Conservation (phyloP, 139 green algal genomes). For the Closterium sp. region DNA sequence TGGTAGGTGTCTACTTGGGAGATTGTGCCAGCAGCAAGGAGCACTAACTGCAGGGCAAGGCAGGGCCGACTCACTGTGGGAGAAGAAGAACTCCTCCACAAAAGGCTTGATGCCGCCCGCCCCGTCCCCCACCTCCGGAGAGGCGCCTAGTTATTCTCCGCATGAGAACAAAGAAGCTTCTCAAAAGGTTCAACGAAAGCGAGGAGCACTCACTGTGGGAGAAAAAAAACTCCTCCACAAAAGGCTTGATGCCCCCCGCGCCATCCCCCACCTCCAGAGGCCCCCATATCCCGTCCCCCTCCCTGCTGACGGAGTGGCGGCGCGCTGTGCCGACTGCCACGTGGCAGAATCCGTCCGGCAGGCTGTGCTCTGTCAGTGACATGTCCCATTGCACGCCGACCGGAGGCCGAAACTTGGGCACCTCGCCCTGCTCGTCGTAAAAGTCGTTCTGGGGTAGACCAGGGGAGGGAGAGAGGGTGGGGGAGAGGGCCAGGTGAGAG, state of each 20-base stretch:
- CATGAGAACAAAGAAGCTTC: too few species aligned
- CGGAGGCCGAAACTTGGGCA: not conserved
- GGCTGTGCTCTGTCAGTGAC: not conserved
- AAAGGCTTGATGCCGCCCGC: slow-evolving; percentile 78
- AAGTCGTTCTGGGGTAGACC: not conserved
- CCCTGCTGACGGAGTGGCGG: slow-evolving; percentile 80
- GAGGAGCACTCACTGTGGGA: too few species aligned
- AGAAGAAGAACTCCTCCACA: slow-evolving; percentile 68
- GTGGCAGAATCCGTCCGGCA: not conserved
- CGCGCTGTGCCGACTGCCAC: not conserved
- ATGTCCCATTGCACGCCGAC: not conserved
- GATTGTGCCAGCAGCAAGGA: too few species aligned
- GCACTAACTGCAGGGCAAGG: too few species aligned
- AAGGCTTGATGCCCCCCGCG: slow-evolving; percentile 74
- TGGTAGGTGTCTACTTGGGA: slow-evolving; percentile 50
- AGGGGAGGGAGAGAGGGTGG: too few species aligned
- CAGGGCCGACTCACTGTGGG: not conserved
- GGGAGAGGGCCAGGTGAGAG: not conserved
- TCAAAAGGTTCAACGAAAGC: too few species aligned
- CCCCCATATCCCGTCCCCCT: slow-evolving; percentile 79
- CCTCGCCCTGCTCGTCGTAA: not conserved
- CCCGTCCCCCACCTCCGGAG: slow-evolving; percentile 51
- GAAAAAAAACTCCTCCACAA: slow-evolving; percentile 70
- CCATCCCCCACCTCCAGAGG: slow-evolving; percentile 57
- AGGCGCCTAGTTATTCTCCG: too few species aligned